Evolutionary conservation across 1,139 yeast genomes (phyloP).

Genomic region (Pichia sp.): DNA sequence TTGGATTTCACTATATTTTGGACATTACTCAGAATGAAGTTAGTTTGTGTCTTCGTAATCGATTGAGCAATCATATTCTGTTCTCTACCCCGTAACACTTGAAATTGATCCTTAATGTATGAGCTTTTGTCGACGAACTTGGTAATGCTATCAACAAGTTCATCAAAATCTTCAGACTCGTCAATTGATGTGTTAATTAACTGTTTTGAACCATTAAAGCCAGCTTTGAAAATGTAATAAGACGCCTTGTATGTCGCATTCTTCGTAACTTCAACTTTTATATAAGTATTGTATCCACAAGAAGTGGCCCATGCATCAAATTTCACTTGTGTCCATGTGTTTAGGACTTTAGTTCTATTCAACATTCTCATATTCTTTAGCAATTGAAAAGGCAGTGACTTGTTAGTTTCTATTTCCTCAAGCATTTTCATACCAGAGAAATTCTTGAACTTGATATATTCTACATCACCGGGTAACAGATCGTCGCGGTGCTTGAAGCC

Average conservation of each 20-base stretch:
- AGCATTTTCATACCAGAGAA: constrained; percentile 21
- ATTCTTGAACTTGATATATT: constrained; percentile 22
- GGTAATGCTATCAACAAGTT: not conserved
- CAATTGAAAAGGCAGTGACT: constrained; percentile 1
- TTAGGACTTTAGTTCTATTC: not conserved
- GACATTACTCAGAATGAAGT: constrained; percentile 10
- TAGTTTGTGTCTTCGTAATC: constrained; percentile 8
- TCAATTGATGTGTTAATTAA: not conserved
- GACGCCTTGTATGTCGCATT: constrained; percentile 7
- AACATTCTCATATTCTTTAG: constrained; percentile 3
- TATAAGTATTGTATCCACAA: constrained; percentile 5
- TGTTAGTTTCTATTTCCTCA: constrained; percentile 22
- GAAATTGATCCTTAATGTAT: not conserved
- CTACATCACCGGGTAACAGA: constrained; percentile 17
- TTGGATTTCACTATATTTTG: constrained; percentile 13
- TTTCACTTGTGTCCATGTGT: constrained; percentile 7
- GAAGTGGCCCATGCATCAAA: constrained; percentile 11
- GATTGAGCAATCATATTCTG: constrained; percentile 1
- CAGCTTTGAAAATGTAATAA: constrained; percentile 2
- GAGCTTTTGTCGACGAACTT: constrained; percentile 1
- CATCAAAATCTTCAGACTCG: constrained; percentile 1
- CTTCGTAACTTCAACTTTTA: constrained; percentile 4
- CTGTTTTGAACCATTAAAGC: not conserved
- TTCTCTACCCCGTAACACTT: not conserved
- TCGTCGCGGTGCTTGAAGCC: constrained; percentile 7